Evolutionary conservation across 805 yeast species (phyloP).

Genomic region (Metschnikowia shivogae): DNA sequence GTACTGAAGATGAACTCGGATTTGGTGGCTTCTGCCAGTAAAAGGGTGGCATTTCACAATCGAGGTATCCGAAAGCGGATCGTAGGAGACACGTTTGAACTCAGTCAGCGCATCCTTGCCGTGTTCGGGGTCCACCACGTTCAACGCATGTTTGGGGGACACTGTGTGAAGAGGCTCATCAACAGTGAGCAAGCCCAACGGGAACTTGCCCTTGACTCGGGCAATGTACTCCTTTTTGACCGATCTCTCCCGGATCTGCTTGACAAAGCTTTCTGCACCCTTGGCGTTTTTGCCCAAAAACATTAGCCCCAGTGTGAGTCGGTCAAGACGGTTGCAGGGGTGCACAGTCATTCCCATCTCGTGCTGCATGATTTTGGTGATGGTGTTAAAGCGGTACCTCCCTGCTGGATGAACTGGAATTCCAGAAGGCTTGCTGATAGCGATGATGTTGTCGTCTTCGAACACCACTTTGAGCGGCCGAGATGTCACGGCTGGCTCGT

Average conservation of each 20-base stretch:
- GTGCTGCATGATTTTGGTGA: constrained; percentile 71
- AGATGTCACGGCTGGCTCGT: constrained; percentile 80
- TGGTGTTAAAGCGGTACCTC: constrained; percentile 65
- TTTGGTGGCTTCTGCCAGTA: constrained; percentile 95
- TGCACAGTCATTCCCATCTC: constrained; percentile 68
- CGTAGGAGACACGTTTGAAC: constrained; percentile 65
- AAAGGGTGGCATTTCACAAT: constrained; percentile 80
- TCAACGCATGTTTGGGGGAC: constrained; percentile 70
- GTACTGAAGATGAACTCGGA: constrained; percentile 85
- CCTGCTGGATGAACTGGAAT: constrained; percentile 97
- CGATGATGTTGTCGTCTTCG: constrained; percentile 72
- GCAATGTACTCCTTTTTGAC: constrained; percentile 85
- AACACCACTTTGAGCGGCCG: constrained; percentile 59
- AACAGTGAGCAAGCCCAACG: constrained; percentile 48
- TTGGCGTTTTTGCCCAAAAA: constrained; percentile 78
- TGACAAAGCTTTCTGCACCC: constrained; percentile 73
- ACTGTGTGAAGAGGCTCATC: constrained; percentile 66
- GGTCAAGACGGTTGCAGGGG: constrained; percentile 79
- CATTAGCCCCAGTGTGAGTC: constrained; percentile 91
- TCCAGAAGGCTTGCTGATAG: constrained; percentile 91
- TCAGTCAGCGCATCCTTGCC: constrained; percentile 73
- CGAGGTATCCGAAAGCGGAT: constrained; percentile 51
- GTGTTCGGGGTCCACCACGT: constrained; percentile 43
- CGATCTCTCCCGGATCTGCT: constrained; percentile 65
- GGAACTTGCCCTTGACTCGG: constrained; percentile 82